Conservation (phyloP, 2,329 filamentous ascomycete species). For the Chalaropsis ovoidea region DNA sequence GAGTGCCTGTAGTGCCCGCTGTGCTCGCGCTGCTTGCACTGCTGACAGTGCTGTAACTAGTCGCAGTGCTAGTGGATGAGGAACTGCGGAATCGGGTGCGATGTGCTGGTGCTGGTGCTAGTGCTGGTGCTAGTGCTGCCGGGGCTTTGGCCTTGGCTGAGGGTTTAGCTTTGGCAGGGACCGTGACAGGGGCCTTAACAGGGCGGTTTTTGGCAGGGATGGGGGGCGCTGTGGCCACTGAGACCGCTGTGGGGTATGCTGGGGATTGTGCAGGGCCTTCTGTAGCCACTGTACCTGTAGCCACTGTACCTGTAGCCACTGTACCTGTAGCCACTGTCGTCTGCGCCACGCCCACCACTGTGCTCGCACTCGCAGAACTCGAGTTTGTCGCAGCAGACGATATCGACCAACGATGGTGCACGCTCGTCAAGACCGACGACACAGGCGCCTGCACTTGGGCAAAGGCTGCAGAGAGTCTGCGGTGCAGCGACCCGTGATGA, state of each 20-base stretch:
- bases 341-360: not conserved
- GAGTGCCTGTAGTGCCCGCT: not conserved
- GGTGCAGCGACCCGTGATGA: conserved; percentile 2
- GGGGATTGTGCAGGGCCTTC: not conserved
- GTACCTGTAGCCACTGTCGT: not conserved
- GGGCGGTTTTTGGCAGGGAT: not conserved
- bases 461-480: conserved; percentile 9
- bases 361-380: not conserved
- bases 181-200: not conserved
- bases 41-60: conserved; percentile 9
- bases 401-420: conserved; percentile 8
- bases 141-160: not conserved
- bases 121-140: too few species aligned
- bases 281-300: not conserved
- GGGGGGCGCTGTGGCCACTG: not conserved
- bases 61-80: conserved; percentile 14
- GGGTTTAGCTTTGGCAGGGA: conserved; percentile 5
- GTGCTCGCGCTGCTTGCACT: not conserved
- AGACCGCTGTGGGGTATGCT: not conserved
- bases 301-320: not conserved
- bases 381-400: not conserved
- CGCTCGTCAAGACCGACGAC: not conserved
- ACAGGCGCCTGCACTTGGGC: conserved; percentile 1
- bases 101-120: not conserved
- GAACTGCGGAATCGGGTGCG: conserved; percentile 2